Evolutionary conservation across 805 yeast species (phyloP).

Genomic region (Naumovozyma baii): DNA sequence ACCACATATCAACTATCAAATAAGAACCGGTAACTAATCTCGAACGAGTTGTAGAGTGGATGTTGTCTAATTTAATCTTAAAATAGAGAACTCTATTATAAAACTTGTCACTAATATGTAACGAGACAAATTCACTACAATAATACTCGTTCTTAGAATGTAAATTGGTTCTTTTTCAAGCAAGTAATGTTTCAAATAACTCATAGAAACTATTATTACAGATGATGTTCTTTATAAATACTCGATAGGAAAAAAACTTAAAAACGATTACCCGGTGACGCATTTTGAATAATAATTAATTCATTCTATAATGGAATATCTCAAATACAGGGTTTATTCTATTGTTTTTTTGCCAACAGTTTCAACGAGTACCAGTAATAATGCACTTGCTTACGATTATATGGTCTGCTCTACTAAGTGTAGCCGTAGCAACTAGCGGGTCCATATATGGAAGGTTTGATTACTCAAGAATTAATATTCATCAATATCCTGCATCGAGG

Average conservation of each 20-base stretch:
- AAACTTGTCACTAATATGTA: background rate
- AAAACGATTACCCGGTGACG: no score
- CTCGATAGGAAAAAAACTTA: background rate
- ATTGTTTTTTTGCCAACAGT: background rate
- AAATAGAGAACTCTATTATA: background rate
- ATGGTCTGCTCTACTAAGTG: background rate
- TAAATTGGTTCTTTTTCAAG: slow-evolving; percentile 14
- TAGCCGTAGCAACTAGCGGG: slow-evolving; percentile 8
- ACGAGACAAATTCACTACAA: slow-evolving; percentile 31
- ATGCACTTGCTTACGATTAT: background rate
- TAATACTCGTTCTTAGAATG: slow-evolving; percentile 31
- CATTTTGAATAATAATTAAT: no score
- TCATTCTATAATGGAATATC: no score
- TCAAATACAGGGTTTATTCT: no score
- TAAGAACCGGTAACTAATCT: slow-evolving; percentile 17
- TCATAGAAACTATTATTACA: no score
- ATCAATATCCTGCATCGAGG: slow-evolving; percentile 15
- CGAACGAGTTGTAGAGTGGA: slow-evolving; percentile 33
- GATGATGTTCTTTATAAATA: no score
- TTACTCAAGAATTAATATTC: slow-evolving; percentile 10
- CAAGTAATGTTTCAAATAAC: no score
- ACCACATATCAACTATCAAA: no score
- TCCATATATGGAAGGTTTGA: slow-evolving; percentile 25
- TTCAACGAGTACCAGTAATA: background rate
- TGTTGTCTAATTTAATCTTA: slow-evolving; percentile 22